Evolutionary conservation across 1,284 basidiomycete genomes (phyloP), one percentile per base, ranked within the genome.

Genomic region (Melampsora larici-populina): DNA sequence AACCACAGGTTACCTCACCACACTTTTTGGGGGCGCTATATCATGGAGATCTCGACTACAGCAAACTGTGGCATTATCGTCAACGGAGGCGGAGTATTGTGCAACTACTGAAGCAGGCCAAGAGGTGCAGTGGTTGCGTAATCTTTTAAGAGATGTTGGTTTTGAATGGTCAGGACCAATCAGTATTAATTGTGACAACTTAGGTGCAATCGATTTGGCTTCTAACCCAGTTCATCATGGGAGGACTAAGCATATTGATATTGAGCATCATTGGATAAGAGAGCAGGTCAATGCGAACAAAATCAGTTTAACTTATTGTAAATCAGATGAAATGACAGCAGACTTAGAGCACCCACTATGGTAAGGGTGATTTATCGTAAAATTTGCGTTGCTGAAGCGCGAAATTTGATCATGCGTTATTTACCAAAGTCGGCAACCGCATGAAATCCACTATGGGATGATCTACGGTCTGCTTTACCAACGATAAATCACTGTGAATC

Each of bases 211-310:
- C 0, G 21, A 60, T 17, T 33, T 71, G 8, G 26, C 55, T 4
- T 26, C n/a, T 5, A 71, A 71, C 18, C 31, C 58, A 36, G 70
- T 71, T 13, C 46, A 24, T 36, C 58, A 71, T 29, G 58, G 33
- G 3, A n/a, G 70, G 26, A 36, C 31, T 24, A 71, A 63, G 21
- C 70, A 71, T 21, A 40, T 70, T 5, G 51, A 33, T 15, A 60
- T 70, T 17, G 29, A 70, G 24, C 40, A 21, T 46, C 31, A 71
- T 24, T 71, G 51, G 31, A 63, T 71, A 17, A 7, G n/a, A 46
- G 70, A 71, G 24, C 24, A 62, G 26, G 58, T 71, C 8, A 18
- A 60, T 0, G 26, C 62, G 9, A 46, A 55, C 1, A 18, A 21
- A 17, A 33, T 71, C 8, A 46, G 29, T 60, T 31, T 71, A 9